Base-by-base conservation (phyloP, 345 rosid species). In the Acer yangbiense region DNA sequence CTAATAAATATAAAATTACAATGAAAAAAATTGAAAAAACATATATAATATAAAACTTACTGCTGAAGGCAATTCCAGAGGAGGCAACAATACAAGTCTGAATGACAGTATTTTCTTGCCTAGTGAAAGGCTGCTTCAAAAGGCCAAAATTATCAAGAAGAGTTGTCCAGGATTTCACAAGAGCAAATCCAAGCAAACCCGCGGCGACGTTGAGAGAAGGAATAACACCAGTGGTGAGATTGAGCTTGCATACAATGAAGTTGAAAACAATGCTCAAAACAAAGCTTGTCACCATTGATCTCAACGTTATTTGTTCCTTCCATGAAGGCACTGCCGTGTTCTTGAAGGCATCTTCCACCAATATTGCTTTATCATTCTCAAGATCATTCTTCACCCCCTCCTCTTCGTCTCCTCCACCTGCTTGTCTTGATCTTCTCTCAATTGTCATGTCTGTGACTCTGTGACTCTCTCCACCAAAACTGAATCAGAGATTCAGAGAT, bases 31-130 rank as follows among this genome's bases (percentile, higher is more conserved):
- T 35, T 4, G 39, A 35, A 35, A 6, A 39, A 52, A 83, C 90
- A 29, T 90, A 4, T 35, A 35, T 35, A 35, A 35, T 35, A 35
- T 35, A 35, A 35, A 35, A 35, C 39, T 35, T 35, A 94, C 97
- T 89, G 90, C 98, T 94, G 78, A 93, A 94, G 46, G 98, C 98
- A 71, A 94, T 94, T 69, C 98, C 98, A 3, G 97, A 93, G 25
- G 98, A 93, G 32, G 98, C 98, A 70, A 94, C 97, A 1, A 92
- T 89, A 74, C 94, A 92, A 3, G 98, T 94, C 71, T 94, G 98
- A 63, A 94, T 89, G 75, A 94, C 96, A 3, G 97, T 92, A 32
- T 91, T 94, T 79, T 94, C 96, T 79, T 94, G 98, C 66, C 97
- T 79, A 0, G 98, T 91, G 80, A 93, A 94, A 16, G 96, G 94